Base-by-base conservation (phyloP, 2,329 filamentous ascomycete genomes). In the Alternaria burnsii region DNA sequence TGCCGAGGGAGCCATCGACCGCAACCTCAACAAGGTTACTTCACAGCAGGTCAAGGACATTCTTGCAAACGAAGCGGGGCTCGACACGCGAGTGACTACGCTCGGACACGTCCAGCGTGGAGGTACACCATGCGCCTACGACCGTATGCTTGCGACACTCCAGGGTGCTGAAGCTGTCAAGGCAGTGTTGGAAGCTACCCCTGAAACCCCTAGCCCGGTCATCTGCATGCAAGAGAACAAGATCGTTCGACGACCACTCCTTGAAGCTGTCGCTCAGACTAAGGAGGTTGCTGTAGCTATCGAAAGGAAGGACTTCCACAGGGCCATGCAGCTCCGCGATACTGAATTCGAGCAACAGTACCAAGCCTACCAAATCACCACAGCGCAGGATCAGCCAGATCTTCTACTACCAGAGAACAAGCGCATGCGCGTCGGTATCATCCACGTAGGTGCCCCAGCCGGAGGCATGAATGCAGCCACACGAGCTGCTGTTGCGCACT, bases 391-490 rank as follows among this genome's bases (percentile, higher is more conserved):
- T 69, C 86, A 94, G 50, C 88, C 91, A 34, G 83, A 87, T 52
- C 82, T 90, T 70, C 81, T 87, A 54, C 82, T 97, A 22, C 88
- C 92, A 0, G 82, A 88, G 58, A 85, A 90, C 53, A 90, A 94
- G 91, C 88, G 90, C 69, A 93, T 98, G 92, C 89, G 89, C 68
- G 92, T 99, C 72, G 95, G 93, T 50, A 97, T 99, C 74, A 92
- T 99, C 80, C 96, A 98, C 73, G 94, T 98, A 24, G 95, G 95
- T 72, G 95, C 95, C 12, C 95, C 95, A 8, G 95, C 95, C 30
- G 95, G 95, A 79, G 95, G 95, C 72, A 98, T 99, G 92, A 99
- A 99, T 80, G 94, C 94, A 28, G 95, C 95, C 42, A 95, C 96
- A 20, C 89, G 95, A 69, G 94, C 93, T 30, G 94, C 92, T 14